Base-by-base conservation (phyloP, 768 basidiomycete species). In the Kwoniella botswanensis region DNA sequence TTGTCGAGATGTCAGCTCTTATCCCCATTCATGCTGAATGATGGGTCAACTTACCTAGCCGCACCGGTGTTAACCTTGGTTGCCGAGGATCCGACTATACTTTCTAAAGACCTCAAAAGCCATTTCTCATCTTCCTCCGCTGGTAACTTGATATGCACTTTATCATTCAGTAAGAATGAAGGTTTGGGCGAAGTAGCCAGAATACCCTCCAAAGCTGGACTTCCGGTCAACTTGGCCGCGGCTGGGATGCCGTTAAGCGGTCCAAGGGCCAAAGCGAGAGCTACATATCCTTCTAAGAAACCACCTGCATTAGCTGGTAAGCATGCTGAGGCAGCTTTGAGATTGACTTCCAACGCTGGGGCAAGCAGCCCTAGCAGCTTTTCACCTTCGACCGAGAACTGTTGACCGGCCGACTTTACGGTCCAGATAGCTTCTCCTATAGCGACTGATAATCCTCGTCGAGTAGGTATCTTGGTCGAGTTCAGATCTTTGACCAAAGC, bases 111-210 rank as follows among this genome's bases (percentile, higher is more conserved):
- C 42, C 90, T 87, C 15, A 93, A 84, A 1, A 97, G 83, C 95
- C 94, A 97, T 13, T 74, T 76, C 66, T 93, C 89, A 63, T 86
- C 85, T 17, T 93, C 93, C 2, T 87, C 86, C 0, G 86, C 75
- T 7, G 85, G 84, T 17, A 91, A 73, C 79, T 92, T 93, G 69
- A 90, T 88, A 76, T 93, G 94, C 0, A 93, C 89, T 80, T 92
- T 94, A 64, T 96, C 94, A 88, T 89, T 93, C 15, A 95, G 76
- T 52, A 98, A 82, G 84, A 97, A 97, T 1, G 92, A 90, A 0
- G 93, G 92, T 79, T 93, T 97, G 24, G 87, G 84, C 15, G 85
- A 84, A 0, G 88, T 82, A 4, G 82, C 61, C 21, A 82, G 73
- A 46, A 86, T 68, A 10, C 71, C 67, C 41, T 79, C 74, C 29